Conservation (phyloP, 1,139 yeast species). For the Yamadazyma sp. region DNA sequence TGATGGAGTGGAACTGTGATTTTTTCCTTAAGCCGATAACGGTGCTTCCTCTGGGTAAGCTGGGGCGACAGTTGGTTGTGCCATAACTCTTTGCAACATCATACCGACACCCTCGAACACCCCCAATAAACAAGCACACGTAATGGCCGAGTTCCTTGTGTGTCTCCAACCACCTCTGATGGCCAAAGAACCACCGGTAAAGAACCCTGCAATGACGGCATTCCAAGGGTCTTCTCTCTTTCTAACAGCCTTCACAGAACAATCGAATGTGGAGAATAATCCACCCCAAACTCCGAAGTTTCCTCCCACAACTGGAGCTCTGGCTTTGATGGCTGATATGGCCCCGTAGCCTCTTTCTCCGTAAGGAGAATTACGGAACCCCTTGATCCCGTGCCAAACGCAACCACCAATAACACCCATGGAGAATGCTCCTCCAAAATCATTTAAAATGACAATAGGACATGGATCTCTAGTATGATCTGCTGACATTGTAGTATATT, state of each 20-base stretch:
- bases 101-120: slow-evolving; percentile 98
- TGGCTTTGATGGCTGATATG: slow-evolving; percentile 83
- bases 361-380: slow-evolving; percentile 94
- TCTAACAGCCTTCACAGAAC: slow-evolving; percentile 92
- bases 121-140: slow-evolving; percentile 96
- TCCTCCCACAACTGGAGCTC: slow-evolving; percentile 99
- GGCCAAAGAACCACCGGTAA: slow-evolving; percentile 97
- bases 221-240: slow-evolving; percentile 98
- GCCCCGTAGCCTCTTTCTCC: slow-evolving; percentile 95
- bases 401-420: slow-evolving; percentile 99
- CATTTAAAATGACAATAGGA: slow-evolving; percentile 92
- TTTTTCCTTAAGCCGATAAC: slow-evolving; percentile 41
- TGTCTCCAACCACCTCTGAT: slow-evolving; percentile 99
- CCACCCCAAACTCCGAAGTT: slow-evolving; percentile 99
- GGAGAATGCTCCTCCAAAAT: slow-evolving; percentile 98
- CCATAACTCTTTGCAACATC: slow-evolving; percentile 89
- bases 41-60: slow-evolving; percentile 64
- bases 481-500: slow-evolving; percentile 60
- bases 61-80: slow-evolving; percentile 84
- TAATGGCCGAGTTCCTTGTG: slow-evolving; percentile 93
- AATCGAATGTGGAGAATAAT: slow-evolving; percentile 89
- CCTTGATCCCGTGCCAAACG: slow-evolving; percentile 98
- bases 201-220: slow-evolving; percentile 96
- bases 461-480: slow-evolving; percentile 99
- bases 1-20: too few species aligned